Conservation (phyloP, 2,329 filamentous ascomycete species). For the Tricladium varicosporioides region DNA sequence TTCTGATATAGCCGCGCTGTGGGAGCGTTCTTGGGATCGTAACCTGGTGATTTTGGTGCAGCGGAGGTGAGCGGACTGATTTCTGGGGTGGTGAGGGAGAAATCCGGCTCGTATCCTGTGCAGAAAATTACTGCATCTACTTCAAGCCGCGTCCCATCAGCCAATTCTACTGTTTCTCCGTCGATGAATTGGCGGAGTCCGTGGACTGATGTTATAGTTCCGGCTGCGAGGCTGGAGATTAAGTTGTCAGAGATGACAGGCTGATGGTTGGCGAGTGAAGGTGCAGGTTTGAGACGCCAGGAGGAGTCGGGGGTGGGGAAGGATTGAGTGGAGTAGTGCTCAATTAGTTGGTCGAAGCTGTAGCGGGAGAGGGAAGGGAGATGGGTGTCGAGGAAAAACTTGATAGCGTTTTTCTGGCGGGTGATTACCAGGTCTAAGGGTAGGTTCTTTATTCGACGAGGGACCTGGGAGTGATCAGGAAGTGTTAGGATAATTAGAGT, state of each 20-base stretch:
- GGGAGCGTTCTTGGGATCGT: neutral
- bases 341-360: conserved; percentile 5
- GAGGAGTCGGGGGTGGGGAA: conserved; percentile 31
- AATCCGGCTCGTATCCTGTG: conserved; percentile 36
- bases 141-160: conserved; percentile 31
- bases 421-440: conserved; percentile 30
- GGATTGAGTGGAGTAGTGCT: conserved; percentile 26
- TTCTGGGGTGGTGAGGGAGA: conserved; percentile 13
- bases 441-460: conserved; percentile 32
- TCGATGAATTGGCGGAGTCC: conserved; percentile 29
- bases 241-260: conserved; percentile 31
- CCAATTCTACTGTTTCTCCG: conserved; percentile 28
- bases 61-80: conserved; percentile 20
- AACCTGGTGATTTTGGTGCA: neutral
- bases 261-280: conserved; percentile 26
- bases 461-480: conserved; percentile 3
- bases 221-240: conserved; percentile 28
- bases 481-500: no score
- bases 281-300: conserved; percentile 34
- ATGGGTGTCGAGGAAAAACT: conserved; percentile 2
- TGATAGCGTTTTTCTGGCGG: conserved; percentile 25
- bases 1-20: conserved; percentile 41
- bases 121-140: conserved; percentile 37
- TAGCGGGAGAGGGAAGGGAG: neutral
- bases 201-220: conserved; percentile 29